Evolutionary conservation across 139 green algal genomes (phyloP).

Genomic region (Haematococcus sp.): DNA sequence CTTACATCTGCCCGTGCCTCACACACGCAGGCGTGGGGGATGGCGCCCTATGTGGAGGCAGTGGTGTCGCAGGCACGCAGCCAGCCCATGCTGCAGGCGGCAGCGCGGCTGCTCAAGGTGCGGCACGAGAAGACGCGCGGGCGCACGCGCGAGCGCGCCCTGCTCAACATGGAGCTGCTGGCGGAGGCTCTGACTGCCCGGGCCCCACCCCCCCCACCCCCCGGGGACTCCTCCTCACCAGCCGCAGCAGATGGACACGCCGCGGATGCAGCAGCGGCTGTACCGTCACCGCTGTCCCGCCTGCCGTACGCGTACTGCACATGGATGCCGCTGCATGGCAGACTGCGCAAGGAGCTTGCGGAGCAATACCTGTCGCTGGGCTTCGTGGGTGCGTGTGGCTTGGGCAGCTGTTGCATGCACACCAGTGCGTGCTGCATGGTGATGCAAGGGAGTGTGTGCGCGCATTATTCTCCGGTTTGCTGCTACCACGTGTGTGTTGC

Average conservation of each 20-base stretch:
- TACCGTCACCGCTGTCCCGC: neutral
- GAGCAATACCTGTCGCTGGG: conserved; percentile 78
- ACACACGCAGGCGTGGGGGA: conserved; percentile 70
- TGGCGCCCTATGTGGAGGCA: conserved; percentile 78
- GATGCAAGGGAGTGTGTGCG: too few species aligned
- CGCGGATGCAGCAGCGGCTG: neutral
- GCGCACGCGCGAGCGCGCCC: conserved; percentile 74
- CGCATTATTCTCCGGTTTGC: too few species aligned
- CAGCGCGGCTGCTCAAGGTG: conserved; percentile 22
- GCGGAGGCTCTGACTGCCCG: conserved; percentile 22
- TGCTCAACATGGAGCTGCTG: conserved; percentile 72
- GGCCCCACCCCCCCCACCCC: neutral
- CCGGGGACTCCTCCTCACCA: neutral
- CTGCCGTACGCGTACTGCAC: conserved; percentile 2
- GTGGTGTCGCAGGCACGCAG: conserved; percentile 64
- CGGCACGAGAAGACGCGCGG: conserved; percentile 70
- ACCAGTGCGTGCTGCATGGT: too few species aligned
- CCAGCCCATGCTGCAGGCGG: conserved; percentile 39
- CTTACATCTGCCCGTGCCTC: neutral
- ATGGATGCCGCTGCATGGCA: conserved; percentile 10
- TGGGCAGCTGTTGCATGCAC: too few species aligned
- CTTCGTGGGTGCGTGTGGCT: conserved; percentile 60
- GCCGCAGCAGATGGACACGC: neutral
- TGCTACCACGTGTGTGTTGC: too few species aligned
- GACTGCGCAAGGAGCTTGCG: conserved; percentile 77